These are phyloP conservation scores for Smittium culicis DNA, from an alignment of 371 early-diverging fungal species.

Conservation along the genomic window DNA sequence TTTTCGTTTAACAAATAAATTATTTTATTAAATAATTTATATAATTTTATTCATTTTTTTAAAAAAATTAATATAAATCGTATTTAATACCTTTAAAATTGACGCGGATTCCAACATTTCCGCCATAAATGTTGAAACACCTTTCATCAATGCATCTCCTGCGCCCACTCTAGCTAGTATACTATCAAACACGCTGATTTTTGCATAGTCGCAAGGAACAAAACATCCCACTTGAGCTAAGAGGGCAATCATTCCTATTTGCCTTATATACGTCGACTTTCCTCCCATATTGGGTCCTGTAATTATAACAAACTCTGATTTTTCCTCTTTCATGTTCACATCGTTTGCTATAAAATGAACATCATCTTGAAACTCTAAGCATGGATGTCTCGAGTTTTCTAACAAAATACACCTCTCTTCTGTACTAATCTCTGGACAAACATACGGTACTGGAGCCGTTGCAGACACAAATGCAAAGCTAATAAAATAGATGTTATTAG, in stretches of 20 bases:
- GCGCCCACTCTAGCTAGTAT: constrained; percentile 95
- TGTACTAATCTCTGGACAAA: constrained; percentile 52
- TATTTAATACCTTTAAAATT: constrained; percentile 63
- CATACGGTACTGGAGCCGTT: constrained; percentile 69
- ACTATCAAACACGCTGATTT: constrained; percentile 72
- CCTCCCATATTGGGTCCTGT: constrained; percentile 97
- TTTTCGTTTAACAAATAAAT: neutral
- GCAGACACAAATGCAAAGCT: constrained; percentile 79
- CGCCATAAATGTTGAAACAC: constrained; percentile 97
- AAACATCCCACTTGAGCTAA: constrained; percentile 98
- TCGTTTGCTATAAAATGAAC: constrained; percentile 90
- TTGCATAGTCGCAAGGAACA: constrained; percentile 83
- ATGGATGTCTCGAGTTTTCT: constrained; percentile 60
- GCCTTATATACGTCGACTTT: constrained; percentile 85
- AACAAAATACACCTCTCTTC: constrained; percentile 34
- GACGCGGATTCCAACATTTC: constrained; percentile 98
- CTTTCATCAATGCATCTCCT: constrained; percentile 84
- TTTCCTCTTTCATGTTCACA: constrained; percentile 49
- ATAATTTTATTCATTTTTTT: no score
- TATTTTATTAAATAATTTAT: neutral
- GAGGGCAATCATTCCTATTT: constrained; percentile 72
- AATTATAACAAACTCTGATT: constrained; percentile 57
- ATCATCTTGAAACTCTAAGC: constrained; percentile 84
- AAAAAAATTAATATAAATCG: no score
- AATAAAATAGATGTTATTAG: constrained; percentile 1